Base-by-base conservation (phyloP, 75 land plant species). In the Picea sitchensis region DNA sequence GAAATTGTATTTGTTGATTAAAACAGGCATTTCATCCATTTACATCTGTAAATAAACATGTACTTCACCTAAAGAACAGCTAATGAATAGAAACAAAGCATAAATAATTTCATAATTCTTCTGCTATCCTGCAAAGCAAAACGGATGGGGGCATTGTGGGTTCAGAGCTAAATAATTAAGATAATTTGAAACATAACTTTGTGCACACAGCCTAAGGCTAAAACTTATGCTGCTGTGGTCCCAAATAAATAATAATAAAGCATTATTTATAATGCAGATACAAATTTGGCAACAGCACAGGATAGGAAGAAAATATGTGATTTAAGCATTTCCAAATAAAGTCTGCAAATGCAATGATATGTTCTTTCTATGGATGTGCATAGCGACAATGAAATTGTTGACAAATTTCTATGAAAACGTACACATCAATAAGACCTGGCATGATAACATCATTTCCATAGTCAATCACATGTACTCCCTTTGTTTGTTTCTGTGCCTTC, bases 341-440 rank as follows among this genome's bases (percentile, higher is more conserved):
- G 21, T 32, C 73, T 15, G 6, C 54, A 71, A 44, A 18, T 41
- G 9, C 73, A 71, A 8, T 41, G 23, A 18, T 51, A 38, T 69
- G 7, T 44, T 71, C 56, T 41, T 71, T 71, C 41, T 20, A 71
- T 41, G 3, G 23, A 71, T 51, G 56, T 51, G 11, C 54, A 71
- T 15, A 51, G 77, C 31, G 62, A 71, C 54, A 82, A 51, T 2
- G 36, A 73, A 30, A 56, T 30, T 21, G 61, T 51, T n/a, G 44
- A 68, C 13, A 76, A 26, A 21, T 7, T 26, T 12, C 54, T 51
- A 47, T 32, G 59, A 21, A 14, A 59, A 65, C 91, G 73, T 91
- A 97, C 98, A 91, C 96, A 87, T 98, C 99, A 79, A 98, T 84
- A 54, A 98, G 80, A 56, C 99, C 99, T 60, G 99, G 99, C 99